phyloP scores from a whole-genome alignment of 2,329 filamentous ascomycete genomes.

The Rhynchosporium agropyri region DNA sequence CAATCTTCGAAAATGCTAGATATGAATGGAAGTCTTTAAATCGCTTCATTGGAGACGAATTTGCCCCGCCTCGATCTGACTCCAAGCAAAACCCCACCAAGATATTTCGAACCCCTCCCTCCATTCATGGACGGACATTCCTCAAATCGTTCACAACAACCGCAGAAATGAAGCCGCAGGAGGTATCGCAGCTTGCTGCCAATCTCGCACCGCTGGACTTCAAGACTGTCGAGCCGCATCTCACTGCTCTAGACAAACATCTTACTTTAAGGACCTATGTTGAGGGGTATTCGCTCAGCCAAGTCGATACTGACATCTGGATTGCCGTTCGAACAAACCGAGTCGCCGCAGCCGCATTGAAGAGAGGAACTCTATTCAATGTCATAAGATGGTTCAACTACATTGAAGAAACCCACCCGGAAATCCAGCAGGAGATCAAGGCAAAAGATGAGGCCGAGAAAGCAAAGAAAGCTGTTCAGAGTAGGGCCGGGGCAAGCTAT shows the following conservation, averaged over 20 bases:
- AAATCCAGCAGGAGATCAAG: slow-evolving; percentile 72
- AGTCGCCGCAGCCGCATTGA: slow-evolving; percentile 78
- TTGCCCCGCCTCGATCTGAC: neutral
- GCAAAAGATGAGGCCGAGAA: slow-evolving; percentile 68
- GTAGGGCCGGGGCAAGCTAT: slow-evolving; percentile 82
- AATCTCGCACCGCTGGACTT: slow-evolving; percentile 68
- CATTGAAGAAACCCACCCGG: slow-evolving; percentile 79
- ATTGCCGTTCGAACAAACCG: slow-evolving; percentile 80
- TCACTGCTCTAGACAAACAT: slow-evolving; percentile 82
- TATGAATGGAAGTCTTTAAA: no score
- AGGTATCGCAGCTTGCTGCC: slow-evolving; percentile 55
- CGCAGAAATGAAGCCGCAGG: slow-evolving; percentile 57
- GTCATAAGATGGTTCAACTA: slow-evolving; percentile 85
- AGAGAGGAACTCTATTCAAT: slow-evolving; percentile 76
- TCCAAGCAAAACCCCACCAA: slow-evolving; percentile 26
- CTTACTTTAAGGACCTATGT: slow-evolving; percentile 85
- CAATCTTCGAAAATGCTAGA: no score
- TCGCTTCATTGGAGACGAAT: no score
- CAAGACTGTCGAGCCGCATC: slow-evolving; percentile 75
- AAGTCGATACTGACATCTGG: slow-evolving; percentile 82
- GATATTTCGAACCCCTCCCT: slow-evolving; percentile 27
- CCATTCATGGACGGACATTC: neutral
- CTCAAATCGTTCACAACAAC: slow-evolving; percentile 19
- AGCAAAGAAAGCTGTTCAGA: slow-evolving; percentile 68
- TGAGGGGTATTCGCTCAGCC: slow-evolving; percentile 75